Percentiles rank a stretch among this genome's conserved stretches.
Conservation (phyloP, 2,329 filamentous ascomycete genomes). For the Trichoderma sp. region DNA sequence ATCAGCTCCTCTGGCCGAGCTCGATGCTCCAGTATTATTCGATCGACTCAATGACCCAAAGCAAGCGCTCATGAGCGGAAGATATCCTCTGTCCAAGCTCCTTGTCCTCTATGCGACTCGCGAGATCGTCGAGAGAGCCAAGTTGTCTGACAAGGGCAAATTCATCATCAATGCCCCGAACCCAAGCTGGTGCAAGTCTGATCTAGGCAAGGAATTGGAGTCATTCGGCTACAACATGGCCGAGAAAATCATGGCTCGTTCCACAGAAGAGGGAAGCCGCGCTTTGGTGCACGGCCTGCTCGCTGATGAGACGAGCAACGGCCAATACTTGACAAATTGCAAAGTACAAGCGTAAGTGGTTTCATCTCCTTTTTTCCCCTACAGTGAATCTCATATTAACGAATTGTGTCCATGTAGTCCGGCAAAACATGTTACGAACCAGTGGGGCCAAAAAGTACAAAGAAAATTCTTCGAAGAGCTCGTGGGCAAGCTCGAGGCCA, state of each 20-base stretch:
- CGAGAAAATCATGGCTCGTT: constrained; percentile 10
- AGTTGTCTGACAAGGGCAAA: background rate
- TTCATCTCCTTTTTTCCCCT: background rate
- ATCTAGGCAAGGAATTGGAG: background rate
- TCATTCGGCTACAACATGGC: background rate
- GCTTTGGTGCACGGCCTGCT: constrained; percentile 3
- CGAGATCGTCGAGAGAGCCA: constrained; percentile 7
- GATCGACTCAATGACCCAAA: constrained; percentile 7
- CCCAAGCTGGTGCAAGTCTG: constrained; percentile 9
- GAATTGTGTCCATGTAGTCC: background rate
- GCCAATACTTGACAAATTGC: constrained; percentile 1
- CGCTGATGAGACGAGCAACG: constrained; percentile 1
- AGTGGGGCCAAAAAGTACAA: background rate
- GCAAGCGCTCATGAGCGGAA: background rate
- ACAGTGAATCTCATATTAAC: background rate
- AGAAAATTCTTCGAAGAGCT: constrained; percentile 9
- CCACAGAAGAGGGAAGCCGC: constrained; percentile 12
- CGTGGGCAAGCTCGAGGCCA: background rate
- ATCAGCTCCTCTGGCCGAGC: background rate
- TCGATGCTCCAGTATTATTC: background rate
- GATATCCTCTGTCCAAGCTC: constrained; percentile 1
- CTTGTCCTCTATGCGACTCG: background rate
- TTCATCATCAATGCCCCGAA: constrained; percentile 16
- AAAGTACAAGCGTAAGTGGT: background rate
- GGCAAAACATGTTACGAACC: constrained; percentile 8